A percentile compares a stretch with the other conserved stretches of the same genome.
phyloP scores from a whole-genome alignment of 192 early-diverging fungal genomes.

The Entomortierella parvispora region DNA sequence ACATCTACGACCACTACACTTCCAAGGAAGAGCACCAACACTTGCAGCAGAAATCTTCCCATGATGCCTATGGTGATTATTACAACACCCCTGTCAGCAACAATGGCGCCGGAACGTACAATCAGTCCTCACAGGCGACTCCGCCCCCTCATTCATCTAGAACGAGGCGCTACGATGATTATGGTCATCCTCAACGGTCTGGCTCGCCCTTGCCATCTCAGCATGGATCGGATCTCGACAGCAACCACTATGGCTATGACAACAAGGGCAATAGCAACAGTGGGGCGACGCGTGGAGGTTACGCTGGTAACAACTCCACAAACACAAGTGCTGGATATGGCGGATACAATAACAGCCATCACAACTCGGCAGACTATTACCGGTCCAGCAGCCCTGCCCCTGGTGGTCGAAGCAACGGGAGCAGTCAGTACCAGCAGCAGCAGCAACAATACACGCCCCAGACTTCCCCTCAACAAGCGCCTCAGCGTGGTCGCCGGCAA shows the following conservation, averaged over 20 bases:
- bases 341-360: conserved; percentile 3
- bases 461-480: neutral
- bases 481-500: conserved; percentile 27
- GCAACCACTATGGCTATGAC: conserved; percentile 4
- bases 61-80: conserved; percentile 16
- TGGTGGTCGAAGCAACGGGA: too few species aligned
- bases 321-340: neutral
- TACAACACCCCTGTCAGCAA: neutral
- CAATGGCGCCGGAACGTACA: too few species aligned
- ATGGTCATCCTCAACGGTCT: conserved; percentile 4
- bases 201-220: conserved; percentile 35
- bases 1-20: conserved; percentile 16
- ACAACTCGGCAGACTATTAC: conserved; percentile 9
- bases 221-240: conserved; percentile 35
- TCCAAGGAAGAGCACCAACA: conserved; percentile 19
- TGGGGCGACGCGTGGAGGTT: neutral
- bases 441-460: conserved; percentile 4
- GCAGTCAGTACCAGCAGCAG: neutral
- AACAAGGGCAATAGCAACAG: conserved; percentile 1
- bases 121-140: neutral
- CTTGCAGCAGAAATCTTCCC: conserved; percentile 15
- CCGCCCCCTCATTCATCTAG: neutral
- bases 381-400: neutral
- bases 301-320: conserved; percentile 6
- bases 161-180: conserved; percentile 10